Evolutionary conservation across 108 stramenopile species (phyloP), one percentile per base, ranked within the genome.

Genomic region (Stephanodiscus triporus): DNA sequence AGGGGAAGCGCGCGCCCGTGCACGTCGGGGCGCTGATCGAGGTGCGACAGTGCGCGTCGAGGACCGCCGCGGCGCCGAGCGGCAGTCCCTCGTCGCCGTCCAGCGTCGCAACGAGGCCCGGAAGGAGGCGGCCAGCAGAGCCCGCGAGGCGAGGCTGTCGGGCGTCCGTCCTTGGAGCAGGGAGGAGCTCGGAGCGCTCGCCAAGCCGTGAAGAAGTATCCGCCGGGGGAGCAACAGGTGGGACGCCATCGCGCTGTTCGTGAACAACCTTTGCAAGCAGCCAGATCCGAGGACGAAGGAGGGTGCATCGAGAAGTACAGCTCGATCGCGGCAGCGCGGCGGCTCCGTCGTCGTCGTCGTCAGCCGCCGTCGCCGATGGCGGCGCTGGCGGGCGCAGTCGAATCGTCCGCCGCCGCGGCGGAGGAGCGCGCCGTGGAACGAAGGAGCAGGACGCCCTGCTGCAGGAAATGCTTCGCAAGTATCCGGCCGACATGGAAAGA

Each of bases 401-500:
- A 55, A 32, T 42, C 34, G 0, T 63, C 63, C 58, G 57, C 13
- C 26, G 70, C 59, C n/a, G 43, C 37, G 8, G 57, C 14, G 24
- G 45, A 13, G 13, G 38, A 30, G 32, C 38, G 32, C 72, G 55
- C 54, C 34, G 67, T 99, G 99, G 99, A 95, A 87, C 10, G 86
- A n/a, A 87, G 4, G 95, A 94, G 57, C 96, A 99, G 83, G 96
- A 98, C 76, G 71, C 84, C 47, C 87, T 89, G 38, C 86, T 99
- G 5, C 96, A 97, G 81, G 87, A 77, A 1, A 97, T 86, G 36
- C 78, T 99, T 11, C 69, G 81, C 24, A 85, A 88, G 42, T 97
- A 75, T 75, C 97, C 97, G 27, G 79, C 94, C 20, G 82, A 82
- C 32, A 96, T 99, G 94, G 97, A 97, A 99, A 98, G 82, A 97